A percentile compares a stretch with the other conserved stretches of the same genome.
These are phyloP conservation scores for Micractinium sp. DNA, from an alignment of 139 green algal genomes.

Conservation along the genomic window DNA sequence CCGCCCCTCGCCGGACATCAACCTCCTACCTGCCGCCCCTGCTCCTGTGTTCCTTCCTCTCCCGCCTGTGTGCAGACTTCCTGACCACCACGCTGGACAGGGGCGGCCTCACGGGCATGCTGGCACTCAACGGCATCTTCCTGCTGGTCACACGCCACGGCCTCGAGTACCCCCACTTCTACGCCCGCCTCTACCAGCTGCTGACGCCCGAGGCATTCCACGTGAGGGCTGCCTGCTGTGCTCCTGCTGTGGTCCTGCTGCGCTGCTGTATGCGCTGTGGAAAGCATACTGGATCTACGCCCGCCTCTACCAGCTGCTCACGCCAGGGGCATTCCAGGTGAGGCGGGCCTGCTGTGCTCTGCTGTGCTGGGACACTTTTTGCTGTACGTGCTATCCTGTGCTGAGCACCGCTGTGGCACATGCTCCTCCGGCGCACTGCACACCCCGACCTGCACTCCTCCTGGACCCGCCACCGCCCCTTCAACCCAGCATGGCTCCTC, in stretches of 20 bases:
- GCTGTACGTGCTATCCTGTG: too few relatives aligned
- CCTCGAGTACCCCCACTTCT: slow-evolving; percentile 94
- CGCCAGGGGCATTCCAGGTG: slow-evolving; percentile 49
- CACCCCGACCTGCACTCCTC: background rate
- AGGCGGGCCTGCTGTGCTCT: background rate
- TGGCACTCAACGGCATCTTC: slow-evolving; percentile 95
- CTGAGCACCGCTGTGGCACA: too few relatives aligned
- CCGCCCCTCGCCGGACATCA: too few relatives aligned
- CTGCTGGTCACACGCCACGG: slow-evolving; percentile 89
- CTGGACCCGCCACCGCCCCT: too few relatives aligned
- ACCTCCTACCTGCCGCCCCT: too few relatives aligned
- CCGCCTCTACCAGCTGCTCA: slow-evolving; percentile 83
- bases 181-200: slow-evolving; percentile 79
- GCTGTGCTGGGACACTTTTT: background rate
- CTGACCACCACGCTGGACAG: slow-evolving; percentile 77
- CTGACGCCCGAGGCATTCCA: slow-evolving; percentile 62
- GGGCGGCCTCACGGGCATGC: slow-evolving; percentile 83
- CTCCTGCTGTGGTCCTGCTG: too few relatives aligned
- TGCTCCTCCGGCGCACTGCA: background rate
- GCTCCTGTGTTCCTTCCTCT: too few relatives aligned
- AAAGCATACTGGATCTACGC: too few relatives aligned
- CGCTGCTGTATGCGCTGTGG: too few relatives aligned
- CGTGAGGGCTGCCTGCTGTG: background rate
- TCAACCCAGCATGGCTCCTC: background rate
- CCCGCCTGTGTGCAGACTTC: slow-evolving; percentile 73